Percentiles rank a stretch among this genome's conserved stretches.
phyloP scores from a whole-genome alignment of 202 grass and related monocot genomes.

The Digitaria exilis region DNA sequence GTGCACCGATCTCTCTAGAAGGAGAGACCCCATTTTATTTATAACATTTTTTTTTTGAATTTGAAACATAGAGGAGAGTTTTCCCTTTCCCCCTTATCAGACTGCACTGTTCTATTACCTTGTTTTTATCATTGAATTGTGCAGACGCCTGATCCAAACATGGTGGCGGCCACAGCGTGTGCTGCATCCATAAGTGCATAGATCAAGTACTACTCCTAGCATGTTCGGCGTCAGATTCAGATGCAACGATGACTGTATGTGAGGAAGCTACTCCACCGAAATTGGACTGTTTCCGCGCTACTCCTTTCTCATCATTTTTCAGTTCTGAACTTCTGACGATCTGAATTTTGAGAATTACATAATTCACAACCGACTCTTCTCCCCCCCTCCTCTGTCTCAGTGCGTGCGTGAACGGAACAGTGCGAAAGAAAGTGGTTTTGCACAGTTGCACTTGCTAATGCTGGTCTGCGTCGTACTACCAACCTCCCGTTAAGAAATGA shows the following conservation, averaged over 20 bases:
- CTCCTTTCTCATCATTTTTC: background rate
- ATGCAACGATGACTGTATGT: background rate
- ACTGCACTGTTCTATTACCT: background rate
- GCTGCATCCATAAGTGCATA: background rate
- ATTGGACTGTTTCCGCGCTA: background rate
- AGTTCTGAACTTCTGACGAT: background rate
- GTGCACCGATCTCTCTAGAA: slow-evolving; percentile 1
- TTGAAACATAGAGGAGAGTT: background rate
- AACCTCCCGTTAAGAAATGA: background rate
- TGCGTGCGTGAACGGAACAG: background rate
- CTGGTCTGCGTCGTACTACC: background rate
- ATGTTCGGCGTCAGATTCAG: background rate
- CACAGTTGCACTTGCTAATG: background rate
- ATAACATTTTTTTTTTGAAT: background rate
- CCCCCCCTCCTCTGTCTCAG: too few species aligned
- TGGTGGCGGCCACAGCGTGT: background rate
- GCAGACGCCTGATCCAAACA: background rate
- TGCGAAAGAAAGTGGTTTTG: too few species aligned
- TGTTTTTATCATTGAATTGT: background rate
- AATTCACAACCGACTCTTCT: background rate
- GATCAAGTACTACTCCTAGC: background rate
- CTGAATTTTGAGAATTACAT: background rate
- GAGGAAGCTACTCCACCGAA: background rate
- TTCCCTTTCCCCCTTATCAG: background rate
- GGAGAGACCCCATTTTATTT: background rate